A percentile compares a stretch with the other conserved stretches of the same genome.
These are phyloP conservation scores for Grifola frondosa DNA, from an alignment of 1,284 basidiomycete genomes.

Conservation along the genomic window DNA sequence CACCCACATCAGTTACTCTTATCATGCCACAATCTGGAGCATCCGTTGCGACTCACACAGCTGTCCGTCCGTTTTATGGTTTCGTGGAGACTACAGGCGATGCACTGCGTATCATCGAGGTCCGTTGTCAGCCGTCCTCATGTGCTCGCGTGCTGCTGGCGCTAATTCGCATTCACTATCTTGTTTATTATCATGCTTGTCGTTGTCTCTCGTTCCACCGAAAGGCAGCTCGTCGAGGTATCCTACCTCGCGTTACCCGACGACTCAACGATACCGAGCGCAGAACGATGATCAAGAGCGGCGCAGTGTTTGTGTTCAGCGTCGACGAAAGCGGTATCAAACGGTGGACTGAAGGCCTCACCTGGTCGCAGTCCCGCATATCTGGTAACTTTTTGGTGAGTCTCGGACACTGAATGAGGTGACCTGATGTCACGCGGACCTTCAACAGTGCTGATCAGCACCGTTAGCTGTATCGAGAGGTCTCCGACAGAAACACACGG, in stretches of 20 bases:
- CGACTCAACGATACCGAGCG: constrained; percentile 77
- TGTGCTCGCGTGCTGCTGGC: background rate
- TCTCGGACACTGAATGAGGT: constrained; percentile 7
- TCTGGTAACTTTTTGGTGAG: constrained; percentile 78
- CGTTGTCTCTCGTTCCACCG: constrained; percentile 5
- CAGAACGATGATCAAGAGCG: constrained; percentile 70
- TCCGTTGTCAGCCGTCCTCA: constrained; percentile 10
- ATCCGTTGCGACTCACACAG: background rate
- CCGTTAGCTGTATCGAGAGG: constrained; percentile 69
- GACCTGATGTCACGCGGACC: background rate
- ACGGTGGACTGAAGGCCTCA: constrained; percentile 80
- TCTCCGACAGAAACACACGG: constrained; percentile 60
- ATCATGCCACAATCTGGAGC: too few relatives aligned
- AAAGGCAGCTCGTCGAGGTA: constrained; percentile 70
- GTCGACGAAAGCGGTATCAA: constrained; percentile 84
- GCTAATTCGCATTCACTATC: background rate
- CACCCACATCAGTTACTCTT: too few relatives aligned
- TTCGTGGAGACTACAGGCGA: constrained; percentile 78
- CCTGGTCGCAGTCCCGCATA: constrained; percentile 82
- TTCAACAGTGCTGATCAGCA: constrained; percentile 10
- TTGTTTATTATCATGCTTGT: background rate
- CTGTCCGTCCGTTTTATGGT: constrained; percentile 56
- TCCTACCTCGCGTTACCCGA: constrained; percentile 74
- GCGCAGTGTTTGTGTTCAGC: constrained; percentile 81
- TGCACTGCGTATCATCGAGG: constrained; percentile 68